Evolutionary conservation across 2,329 filamentous ascomycete genomes (phyloP), one percentile per base, ranked within the genome.

Genomic region (Zopfia rhizophila): DNA sequence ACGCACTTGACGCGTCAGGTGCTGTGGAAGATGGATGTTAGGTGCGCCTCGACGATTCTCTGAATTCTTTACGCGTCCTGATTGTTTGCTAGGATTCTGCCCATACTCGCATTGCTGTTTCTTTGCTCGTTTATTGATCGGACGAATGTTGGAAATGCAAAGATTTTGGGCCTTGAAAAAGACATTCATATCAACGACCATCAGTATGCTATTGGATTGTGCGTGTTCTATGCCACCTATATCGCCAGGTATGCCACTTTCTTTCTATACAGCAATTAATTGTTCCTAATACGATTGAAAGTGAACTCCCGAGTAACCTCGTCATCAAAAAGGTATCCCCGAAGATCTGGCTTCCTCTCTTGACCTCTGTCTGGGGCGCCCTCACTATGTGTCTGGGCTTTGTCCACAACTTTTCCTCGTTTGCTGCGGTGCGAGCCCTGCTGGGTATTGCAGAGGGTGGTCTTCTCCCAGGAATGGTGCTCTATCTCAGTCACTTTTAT

Each of bases 111-210:
- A 0, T 59, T 88, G 0, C 72, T 89, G 1, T 87, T 87, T 55
- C 75, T 88, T 7, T 87, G 83, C 69, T 87, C 84, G 1, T 82
- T 82, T 53, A 74, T 83, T 43, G 87, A 89, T 66, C 79, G 87
- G 29, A 88, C 86, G n/a, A 90, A 89, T 62, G 84, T 89, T 25
- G 87, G 86, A 25, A 89, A 89, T 60, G 86, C 86, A 17, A 84
- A 84, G 50, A 83, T 89, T 7, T 77, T 86, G 38, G 81, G 82
- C 1, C 75, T 90, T 11, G 82, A 87, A 55, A 55, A 72, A 1
- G 82, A 85, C 57, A 54, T 68, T 7, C 45, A 60, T 31, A 82
- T 90, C 53, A 80, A 72, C 4, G 81, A 85, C 45, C 71, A 77
- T 42, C 82, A 89, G 60, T 89, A 88, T 65, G 82, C 84, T 35